Conservation (phyloP, 2,329 filamentous ascomycete species). For the Tolypocladium pustulatum region DNA sequence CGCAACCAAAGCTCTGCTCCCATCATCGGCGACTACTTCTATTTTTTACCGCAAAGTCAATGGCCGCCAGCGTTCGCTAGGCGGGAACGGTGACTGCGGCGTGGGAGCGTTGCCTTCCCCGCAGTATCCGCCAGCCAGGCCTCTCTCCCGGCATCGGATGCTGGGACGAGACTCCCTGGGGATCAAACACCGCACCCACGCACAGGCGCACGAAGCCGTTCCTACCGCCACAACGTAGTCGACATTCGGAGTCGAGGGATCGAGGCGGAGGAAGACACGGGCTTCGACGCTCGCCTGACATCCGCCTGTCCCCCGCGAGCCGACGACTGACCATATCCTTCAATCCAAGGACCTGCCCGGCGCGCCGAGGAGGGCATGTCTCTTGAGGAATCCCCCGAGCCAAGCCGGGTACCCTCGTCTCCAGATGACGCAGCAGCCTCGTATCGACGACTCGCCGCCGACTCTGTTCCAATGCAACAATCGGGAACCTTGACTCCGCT, state of each 20-base stretch:
- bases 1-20: constrained; percentile 1
- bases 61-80: constrained; percentile 48
- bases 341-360: background rate
- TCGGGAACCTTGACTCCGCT: constrained; percentile 28
- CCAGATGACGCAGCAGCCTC: constrained; percentile 25
- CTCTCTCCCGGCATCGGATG: constrained; percentile 11
- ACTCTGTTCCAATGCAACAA: constrained; percentile 18
- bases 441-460: constrained; percentile 18
- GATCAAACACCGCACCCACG: background rate
- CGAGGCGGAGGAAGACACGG: background rate
- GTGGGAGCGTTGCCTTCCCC: constrained; percentile 40
- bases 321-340: background rate
- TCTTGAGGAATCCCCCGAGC: constrained; percentile 34
- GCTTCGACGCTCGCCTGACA: background rate
- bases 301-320: background rate
- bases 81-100: constrained; percentile 44
- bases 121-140: constrained; percentile 35
- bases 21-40: constrained; percentile 3
- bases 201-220: background rate
- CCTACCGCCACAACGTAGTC: background rate
- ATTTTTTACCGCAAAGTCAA: constrained; percentile 29
- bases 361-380: constrained; percentile 31
- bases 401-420: constrained; percentile 17
- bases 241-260: background rate
- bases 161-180: background rate